Evolutionary conservation across 305 asterid species (phyloP).

Genomic region (Solanum hybrid): DNA sequence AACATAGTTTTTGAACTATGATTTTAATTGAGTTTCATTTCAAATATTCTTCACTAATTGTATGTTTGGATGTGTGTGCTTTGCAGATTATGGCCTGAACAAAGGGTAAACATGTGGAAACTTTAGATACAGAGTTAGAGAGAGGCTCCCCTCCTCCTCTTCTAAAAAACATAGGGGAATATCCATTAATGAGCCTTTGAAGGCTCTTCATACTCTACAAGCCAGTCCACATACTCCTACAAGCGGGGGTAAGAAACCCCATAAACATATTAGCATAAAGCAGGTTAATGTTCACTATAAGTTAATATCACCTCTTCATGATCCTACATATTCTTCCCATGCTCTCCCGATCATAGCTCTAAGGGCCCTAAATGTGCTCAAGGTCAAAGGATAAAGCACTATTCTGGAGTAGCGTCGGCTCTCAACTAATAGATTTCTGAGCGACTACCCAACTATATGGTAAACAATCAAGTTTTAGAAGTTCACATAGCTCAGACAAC

Average conservation of each 20-base stretch:
- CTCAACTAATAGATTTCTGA: neutral
- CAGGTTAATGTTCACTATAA: neutral
- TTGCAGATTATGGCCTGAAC: neutral
- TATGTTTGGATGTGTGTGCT: neutral
- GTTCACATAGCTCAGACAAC: neutral
- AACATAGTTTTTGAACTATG: neutral
- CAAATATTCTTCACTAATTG: neutral
- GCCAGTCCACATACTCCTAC: neutral
- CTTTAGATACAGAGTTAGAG: neutral
- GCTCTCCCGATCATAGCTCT: neutral
- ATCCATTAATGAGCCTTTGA: neutral
- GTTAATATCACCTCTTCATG: neutral
- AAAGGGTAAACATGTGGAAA: neutral
- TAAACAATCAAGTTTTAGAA: neutral
- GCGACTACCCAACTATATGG: neutral
- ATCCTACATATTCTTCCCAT: neutral
- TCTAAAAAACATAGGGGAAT: neutral
- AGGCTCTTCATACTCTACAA: neutral
- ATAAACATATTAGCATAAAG: no score
- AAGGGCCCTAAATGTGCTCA: neutral
- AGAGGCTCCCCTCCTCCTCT: neutral
- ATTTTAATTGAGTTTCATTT: neutral
- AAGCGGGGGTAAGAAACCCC: no score
- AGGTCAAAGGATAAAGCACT: neutral
- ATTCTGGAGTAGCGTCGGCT: neutral